These are phyloP conservation scores for Iris pallida DNA, from an alignment of 116 monocot species.

Conservation along the genomic window DNA sequence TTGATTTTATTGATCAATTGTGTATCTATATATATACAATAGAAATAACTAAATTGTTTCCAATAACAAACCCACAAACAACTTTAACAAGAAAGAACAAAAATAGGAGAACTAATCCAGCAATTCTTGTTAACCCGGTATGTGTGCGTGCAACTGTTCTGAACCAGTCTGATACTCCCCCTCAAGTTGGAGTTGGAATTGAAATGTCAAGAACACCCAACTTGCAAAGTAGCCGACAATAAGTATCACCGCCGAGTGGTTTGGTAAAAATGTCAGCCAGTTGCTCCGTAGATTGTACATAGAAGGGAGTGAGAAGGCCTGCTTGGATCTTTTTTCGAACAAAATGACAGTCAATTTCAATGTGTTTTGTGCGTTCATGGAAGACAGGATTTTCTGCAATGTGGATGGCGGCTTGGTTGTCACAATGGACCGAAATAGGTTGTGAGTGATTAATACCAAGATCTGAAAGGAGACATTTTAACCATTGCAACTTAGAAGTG, in stretches of 20 bases:
- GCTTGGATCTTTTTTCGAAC: not conserved
- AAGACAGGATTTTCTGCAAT: not conserved
- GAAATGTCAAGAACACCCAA: too few species aligned
- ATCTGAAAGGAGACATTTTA: constrained; percentile 1
- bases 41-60: too few species aligned
- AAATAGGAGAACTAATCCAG: too few species aligned
- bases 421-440: not conserved
- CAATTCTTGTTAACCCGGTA: too few species aligned
- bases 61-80: too few species aligned
- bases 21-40: too few species aligned
- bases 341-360: not conserved
- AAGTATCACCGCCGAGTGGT: not conserved
- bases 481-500: constrained; percentile 1
- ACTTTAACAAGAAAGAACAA: too few species aligned
- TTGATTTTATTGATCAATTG: too few species aligned
- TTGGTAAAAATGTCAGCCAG: not conserved
- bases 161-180: too few species aligned
- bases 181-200: too few species aligned
- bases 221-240: constrained; percentile 1
- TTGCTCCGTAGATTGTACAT: not conserved
- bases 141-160: too few species aligned
- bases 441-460: not conserved
- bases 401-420: not conserved
- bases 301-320: not conserved
- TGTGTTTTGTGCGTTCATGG: not conserved